These are phyloP conservation scores for Actinomortierella ambigua DNA, from an alignment of 371 early-diverging fungal genomes.

Conservation along the genomic window DNA sequence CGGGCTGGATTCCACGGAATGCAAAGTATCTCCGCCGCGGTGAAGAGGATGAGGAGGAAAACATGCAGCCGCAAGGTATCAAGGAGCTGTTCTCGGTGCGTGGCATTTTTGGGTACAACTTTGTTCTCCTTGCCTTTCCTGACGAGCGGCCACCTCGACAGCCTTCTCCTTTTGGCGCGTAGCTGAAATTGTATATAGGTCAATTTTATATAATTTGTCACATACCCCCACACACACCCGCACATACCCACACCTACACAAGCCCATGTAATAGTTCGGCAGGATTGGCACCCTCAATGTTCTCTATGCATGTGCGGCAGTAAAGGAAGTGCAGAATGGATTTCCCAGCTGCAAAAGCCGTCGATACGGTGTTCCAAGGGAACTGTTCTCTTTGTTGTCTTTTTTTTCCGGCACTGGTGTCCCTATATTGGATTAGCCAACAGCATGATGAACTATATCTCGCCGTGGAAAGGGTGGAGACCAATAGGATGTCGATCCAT, in stretches of 20 bases:
- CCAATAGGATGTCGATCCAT: too few species aligned
- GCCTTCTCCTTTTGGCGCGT: background rate
- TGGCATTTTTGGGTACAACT: slow-evolving; percentile 34
- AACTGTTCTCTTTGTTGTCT: too few species aligned
- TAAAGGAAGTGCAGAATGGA: too few species aligned
- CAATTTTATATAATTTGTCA: too few species aligned
- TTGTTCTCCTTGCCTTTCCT: slow-evolving; percentile 40
- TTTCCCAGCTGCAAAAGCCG: too few species aligned
- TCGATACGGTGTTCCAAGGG: too few species aligned
- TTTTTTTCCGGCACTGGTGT: too few species aligned
- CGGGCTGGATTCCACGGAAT: background rate
- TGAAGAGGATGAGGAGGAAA: slow-evolving; percentile 1
- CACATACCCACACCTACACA: background rate
- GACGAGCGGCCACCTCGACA: slow-evolving; percentile 1
- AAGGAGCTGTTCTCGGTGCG: slow-evolving; percentile 39
- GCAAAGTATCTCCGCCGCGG: background rate
- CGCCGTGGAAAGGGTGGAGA: too few species aligned
- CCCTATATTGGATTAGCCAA: too few species aligned
- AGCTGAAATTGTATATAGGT: too few species aligned
- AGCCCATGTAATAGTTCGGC: background rate
- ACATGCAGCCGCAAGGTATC: slow-evolving; percentile 28
- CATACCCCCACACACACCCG: too few species aligned
- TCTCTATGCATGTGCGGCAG: slow-evolving; percentile 1
- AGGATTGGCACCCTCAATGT: background rate
- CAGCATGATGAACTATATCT: too few species aligned